These are phyloP conservation scores for Actinomucor elegans DNA, from an alignment of 371 early-diverging fungal genomes.

Conservation along the genomic window DNA sequence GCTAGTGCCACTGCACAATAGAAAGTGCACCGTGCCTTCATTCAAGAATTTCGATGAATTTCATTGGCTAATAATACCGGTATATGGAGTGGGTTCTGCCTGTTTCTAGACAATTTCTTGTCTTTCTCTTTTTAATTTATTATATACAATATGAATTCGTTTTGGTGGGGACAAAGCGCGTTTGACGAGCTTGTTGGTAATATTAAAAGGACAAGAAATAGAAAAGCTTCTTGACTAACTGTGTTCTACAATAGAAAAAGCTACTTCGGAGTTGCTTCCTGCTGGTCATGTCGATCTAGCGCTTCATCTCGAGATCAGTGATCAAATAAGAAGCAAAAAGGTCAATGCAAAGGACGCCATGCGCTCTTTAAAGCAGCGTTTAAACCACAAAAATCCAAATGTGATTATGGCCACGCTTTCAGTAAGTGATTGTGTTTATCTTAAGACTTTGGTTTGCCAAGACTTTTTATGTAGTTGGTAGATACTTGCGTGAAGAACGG, in stretches of 20 bases:
- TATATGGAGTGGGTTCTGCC: background rate
- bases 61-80: too few relatives aligned
- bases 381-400: slow-evolving; percentile 88
- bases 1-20: too few relatives aligned
- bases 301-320: slow-evolving; percentile 84
- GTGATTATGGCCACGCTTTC: slow-evolving; percentile 87
- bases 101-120: background rate
- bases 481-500: slow-evolving; percentile 95
- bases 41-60: too few relatives aligned
- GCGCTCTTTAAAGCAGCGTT: slow-evolving; percentile 71
- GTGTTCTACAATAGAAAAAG: slow-evolving; percentile 58
- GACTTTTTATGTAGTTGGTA: slow-evolving; percentile 55
- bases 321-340: slow-evolving; percentile 87
- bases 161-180: slow-evolving; percentile 40
- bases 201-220: background rate
- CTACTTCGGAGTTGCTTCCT: slow-evolving; percentile 90
- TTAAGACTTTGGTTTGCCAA: slow-evolving; percentile 2
- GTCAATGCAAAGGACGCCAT: slow-evolving; percentile 77
- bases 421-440: slow-evolving; percentile 43
- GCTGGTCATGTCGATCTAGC: slow-evolving; percentile 82
- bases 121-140: background rate
- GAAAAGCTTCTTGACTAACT: background rate
- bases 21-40: too few relatives aligned
- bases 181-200: slow-evolving; percentile 59
- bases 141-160: slow-evolving; percentile 8